Evolutionary conservation across 2,329 filamentous ascomycete genomes (phyloP).

Genomic region (Pochonia chlamydosporia): DNA sequence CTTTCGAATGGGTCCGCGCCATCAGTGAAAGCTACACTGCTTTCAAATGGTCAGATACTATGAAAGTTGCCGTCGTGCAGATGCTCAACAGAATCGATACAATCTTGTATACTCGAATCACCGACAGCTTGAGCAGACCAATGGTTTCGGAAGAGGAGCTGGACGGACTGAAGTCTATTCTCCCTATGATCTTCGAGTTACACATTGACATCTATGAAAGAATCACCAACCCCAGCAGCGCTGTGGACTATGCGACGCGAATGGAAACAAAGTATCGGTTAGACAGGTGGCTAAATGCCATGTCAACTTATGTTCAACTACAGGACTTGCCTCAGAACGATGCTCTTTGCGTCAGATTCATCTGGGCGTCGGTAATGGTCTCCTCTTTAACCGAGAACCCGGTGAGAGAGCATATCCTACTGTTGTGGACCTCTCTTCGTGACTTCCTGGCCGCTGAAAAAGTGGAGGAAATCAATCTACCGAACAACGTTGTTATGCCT

Average conservation of each 20-base stretch:
- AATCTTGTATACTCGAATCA: conserved; percentile 41
- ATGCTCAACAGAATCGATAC: conserved; percentile 50
- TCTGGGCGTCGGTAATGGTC: conserved; percentile 51
- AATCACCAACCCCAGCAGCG: conserved; percentile 51
- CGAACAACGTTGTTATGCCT: conserved; percentile 85
- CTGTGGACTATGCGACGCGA: conserved; percentile 42
- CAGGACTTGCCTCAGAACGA: conserved; percentile 28
- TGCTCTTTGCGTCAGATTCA: conserved; percentile 43
- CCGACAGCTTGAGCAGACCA: conserved; percentile 32
- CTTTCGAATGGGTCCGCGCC: conserved; percentile 51
- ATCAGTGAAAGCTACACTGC: conserved; percentile 45
- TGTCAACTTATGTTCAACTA: conserved; percentile 37
- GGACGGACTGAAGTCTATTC: conserved; percentile 34
- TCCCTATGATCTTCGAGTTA: conserved; percentile 56
- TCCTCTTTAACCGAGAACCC: conserved; percentile 48
- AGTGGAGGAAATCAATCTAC: conserved; percentile 49
- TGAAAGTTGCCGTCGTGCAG: conserved; percentile 52
- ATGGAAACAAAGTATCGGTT: conserved; percentile 45
- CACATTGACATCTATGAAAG: conserved; percentile 56
- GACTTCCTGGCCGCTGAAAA: conserved; percentile 40
- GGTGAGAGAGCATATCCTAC: conserved; percentile 49
- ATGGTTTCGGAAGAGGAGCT: conserved; percentile 19
- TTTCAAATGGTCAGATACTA: conserved; percentile 51
- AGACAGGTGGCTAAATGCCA: conserved; percentile 45
- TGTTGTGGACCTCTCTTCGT: conserved; percentile 53